Conservation (phyloP, 140 eudicot species). For the Anethum foeniculum region DNA sequence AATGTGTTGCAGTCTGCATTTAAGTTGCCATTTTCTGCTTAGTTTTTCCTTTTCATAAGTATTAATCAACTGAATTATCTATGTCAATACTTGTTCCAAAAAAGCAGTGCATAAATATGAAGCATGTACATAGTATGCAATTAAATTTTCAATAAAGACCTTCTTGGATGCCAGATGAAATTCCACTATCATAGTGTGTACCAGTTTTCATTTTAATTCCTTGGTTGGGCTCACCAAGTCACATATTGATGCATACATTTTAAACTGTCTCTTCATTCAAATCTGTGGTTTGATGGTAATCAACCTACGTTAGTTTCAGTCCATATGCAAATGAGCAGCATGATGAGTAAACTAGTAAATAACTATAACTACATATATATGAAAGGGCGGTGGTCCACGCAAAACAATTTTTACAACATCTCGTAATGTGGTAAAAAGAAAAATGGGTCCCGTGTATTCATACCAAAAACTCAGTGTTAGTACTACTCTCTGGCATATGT, state of each 20-base stretch:
- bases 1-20: constrained; percentile 53
- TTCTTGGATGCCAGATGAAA: not conserved
- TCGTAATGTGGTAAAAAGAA: too few species aligned
- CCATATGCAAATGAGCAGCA: not conserved
- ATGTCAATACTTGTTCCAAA: not conserved
- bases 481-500: too few species aligned
- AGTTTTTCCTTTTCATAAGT: not conserved
- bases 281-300: not conserved
- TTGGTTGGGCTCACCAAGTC: not conserved
- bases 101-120: not conserved
- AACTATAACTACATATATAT: too few species aligned
- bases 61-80: not conserved
- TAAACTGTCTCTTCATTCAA: not conserved
- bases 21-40: constrained; percentile 32
- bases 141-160: not conserved
- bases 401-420: too few species aligned
- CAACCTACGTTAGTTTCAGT: not conserved
- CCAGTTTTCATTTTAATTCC: not conserved
- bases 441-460: too few species aligned
- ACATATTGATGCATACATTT: not conserved
- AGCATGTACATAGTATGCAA: not conserved
- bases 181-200: not conserved
- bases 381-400: too few species aligned
- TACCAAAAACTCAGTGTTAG: too few species aligned
- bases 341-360: not conserved